A percentile compares a stretch with the other conserved stretches of the same genome.
Conservation (phyloP, 495 filamentous ascomycete genomes). For the Xylaria grammica region DNA sequence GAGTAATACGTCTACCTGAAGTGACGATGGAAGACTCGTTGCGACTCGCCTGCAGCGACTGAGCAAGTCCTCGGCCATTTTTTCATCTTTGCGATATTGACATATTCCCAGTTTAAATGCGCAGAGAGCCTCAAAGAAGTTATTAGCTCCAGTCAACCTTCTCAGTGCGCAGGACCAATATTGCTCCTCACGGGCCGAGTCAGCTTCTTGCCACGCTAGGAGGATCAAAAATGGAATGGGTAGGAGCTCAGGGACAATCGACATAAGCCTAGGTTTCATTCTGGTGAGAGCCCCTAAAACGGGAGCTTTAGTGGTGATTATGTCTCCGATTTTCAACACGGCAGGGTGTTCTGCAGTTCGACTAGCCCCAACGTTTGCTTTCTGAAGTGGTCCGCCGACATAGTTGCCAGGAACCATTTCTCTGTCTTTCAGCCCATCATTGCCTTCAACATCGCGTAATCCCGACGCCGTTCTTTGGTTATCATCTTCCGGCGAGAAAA, state of each 20-base stretch:
- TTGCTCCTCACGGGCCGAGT: background rate
- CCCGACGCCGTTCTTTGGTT: background rate
- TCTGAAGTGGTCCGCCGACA: background rate
- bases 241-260: constrained; percentile 1
- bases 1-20: background rate
- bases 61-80: background rate
- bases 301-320: background rate
- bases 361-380: background rate
- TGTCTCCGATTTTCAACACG: constrained; percentile 1
- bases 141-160: background rate
- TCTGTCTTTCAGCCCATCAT: too few relatives aligned
- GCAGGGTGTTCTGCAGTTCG: background rate
- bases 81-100: background rate
- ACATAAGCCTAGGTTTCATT: background rate
- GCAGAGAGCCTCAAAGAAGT: constrained; percentile 2
- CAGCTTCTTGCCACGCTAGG: background rate
- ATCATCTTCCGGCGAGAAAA: background rate
- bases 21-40: constrained; percentile 1
- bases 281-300: background rate
- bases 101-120: background rate
- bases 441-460: background rate
- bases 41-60: background rate
- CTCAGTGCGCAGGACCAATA: background rate
- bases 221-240: background rate
- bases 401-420: background rate